Conservation (phyloP, 2,329 filamentous ascomycete species). For the Emmonsiellopsis sp. region DNA sequence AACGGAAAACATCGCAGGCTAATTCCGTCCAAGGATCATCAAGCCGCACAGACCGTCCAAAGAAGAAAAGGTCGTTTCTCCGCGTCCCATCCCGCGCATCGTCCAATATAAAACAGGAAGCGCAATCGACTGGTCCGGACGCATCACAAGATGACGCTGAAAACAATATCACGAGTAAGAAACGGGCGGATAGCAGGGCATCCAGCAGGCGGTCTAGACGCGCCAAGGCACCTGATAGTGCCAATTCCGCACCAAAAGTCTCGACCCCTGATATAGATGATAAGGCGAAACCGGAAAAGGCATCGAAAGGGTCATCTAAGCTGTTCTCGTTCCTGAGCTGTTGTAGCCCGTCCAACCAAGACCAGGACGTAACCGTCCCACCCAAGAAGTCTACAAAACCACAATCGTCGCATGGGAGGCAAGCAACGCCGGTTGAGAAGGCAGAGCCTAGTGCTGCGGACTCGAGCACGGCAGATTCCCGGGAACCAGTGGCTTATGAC, state of each 20-base stretch:
- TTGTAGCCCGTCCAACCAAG: conserved; percentile 39
- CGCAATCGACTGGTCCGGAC: conserved; percentile 26
- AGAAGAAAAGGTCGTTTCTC: conserved; percentile 29
- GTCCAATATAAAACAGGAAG: conserved; percentile 28
- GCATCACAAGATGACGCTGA: conserved; percentile 34
- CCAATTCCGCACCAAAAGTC: conserved; percentile 24
- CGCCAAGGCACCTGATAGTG: conserved; percentile 22
- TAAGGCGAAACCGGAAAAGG: conserved; percentile 29
- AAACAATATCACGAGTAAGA: conserved; percentile 27
- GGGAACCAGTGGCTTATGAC: conserved; percentile 27
- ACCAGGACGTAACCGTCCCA: conserved; percentile 33
- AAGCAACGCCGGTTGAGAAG: conserved; percentile 31
- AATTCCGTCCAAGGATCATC: conserved; percentile 6
- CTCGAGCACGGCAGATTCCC: conserved; percentile 32
- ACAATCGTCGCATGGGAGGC: conserved; percentile 25
- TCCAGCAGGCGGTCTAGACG: conserved; percentile 43
- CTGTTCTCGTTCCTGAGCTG: conserved; percentile 41
- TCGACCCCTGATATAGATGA: conserved; percentile 24
- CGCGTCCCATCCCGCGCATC: conserved; percentile 32
- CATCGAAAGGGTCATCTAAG: conserved; percentile 31
- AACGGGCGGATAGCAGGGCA: conserved; percentile 58
- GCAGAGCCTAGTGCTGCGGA: conserved; percentile 28
- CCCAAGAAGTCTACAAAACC: conserved; percentile 38
- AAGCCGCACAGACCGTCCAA: conserved; percentile 19
- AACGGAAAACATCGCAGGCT: conserved; percentile 1